These are phyloP conservation scores for Mucor irregularis DNA, from an alignment of 371 early-diverging fungal species.

Conservation along the genomic window DNA sequence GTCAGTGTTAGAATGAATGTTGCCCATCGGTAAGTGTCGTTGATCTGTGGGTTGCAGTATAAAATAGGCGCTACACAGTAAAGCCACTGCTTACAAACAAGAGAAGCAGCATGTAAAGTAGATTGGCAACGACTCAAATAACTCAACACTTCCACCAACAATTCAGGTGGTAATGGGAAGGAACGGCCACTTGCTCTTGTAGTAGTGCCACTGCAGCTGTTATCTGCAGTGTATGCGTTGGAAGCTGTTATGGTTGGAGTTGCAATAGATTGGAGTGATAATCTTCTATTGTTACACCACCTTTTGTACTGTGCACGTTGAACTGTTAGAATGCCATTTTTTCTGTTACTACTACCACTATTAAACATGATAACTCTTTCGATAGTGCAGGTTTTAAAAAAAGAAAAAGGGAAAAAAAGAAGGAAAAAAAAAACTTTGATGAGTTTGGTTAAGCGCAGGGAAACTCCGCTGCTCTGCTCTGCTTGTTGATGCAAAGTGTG, in stretches of 20 bases:
- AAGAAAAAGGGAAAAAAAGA: neutral
- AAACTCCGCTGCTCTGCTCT: neutral
- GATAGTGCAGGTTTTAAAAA: too few relatives aligned
- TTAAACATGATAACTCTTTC: too few relatives aligned
- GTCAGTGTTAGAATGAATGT: constrained; percentile 59
- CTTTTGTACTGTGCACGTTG: constrained; percentile 12
- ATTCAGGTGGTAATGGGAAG: constrained; percentile 44
- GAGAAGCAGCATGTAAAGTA: constrained; percentile 39
- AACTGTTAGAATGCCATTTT: constrained; percentile 8
- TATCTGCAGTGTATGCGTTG: too few relatives aligned
- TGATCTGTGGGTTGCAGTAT: constrained; percentile 50
- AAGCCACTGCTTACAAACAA: constrained; percentile 59
- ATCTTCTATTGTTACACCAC: constrained; percentile 5
- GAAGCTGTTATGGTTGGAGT: too few relatives aligned
- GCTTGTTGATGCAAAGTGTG: neutral
- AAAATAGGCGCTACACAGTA: constrained; percentile 54
- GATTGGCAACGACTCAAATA: constrained; percentile 35
- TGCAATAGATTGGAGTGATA: neutral
- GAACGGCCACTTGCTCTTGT: constrained; percentile 1
- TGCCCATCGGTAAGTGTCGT: constrained; percentile 62
- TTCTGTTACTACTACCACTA: neutral
- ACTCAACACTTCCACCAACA: constrained; percentile 47
- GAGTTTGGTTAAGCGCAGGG: neutral
- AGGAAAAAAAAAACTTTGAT: neutral
- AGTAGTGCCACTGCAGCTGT: too few relatives aligned